A percentile compares a stretch with the other conserved stretches of the same genome.
Conservation (phyloP, 768 basidiomycete genomes). For the Crassisporium funariophilum region DNA sequence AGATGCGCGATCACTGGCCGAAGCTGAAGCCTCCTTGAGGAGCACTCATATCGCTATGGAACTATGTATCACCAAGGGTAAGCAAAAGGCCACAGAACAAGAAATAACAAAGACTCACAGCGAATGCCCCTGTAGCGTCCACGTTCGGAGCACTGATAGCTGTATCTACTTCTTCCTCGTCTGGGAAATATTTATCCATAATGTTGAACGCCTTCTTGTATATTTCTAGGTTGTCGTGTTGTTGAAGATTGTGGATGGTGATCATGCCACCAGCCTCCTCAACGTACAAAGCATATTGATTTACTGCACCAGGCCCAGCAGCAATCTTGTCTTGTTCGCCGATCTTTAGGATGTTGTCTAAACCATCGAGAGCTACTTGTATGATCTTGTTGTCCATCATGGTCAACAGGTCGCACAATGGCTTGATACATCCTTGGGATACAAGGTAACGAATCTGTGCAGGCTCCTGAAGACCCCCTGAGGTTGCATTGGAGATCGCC, state of each 20-base stretch:
- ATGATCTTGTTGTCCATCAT: slow-evolving; percentile 99
- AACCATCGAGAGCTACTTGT: slow-evolving; percentile 94
- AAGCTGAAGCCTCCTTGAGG: slow-evolving; percentile 98
- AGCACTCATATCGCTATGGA: slow-evolving; percentile 82
- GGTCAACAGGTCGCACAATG: slow-evolving; percentile 91
- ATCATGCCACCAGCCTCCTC: slow-evolving; percentile 99
- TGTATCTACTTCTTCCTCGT: slow-evolving; percentile 92
- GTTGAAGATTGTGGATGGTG: slow-evolving; percentile 97
- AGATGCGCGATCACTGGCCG: slow-evolving; percentile 52
- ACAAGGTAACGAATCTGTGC: slow-evolving; percentile 98
- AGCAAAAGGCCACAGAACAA: slow-evolving; percentile 11
- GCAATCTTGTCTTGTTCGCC: slow-evolving; percentile 93
- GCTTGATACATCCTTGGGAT: slow-evolving; percentile 97
- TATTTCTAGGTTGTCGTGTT: slow-evolving; percentile 99
- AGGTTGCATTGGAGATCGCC: slow-evolving; percentile 99
- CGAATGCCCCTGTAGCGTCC: slow-evolving; percentile 72
- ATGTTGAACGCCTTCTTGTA: slow-evolving; percentile 99
- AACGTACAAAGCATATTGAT: slow-evolving; percentile 92
- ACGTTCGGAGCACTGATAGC: slow-evolving; percentile 77
- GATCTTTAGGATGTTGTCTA: slow-evolving; percentile 98
- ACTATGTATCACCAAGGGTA: slow-evolving; percentile 44
- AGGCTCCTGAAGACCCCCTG: slow-evolving; percentile 95
- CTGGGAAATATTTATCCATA: slow-evolving; percentile 98
- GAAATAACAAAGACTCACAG: slow-evolving; percentile 47
- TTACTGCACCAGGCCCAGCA: slow-evolving; percentile 77